Evolutionary conservation across 169 alveolate genomes (phyloP), one percentile per base, ranked within the genome.

Genomic region (Plasmodium malariae): DNA sequence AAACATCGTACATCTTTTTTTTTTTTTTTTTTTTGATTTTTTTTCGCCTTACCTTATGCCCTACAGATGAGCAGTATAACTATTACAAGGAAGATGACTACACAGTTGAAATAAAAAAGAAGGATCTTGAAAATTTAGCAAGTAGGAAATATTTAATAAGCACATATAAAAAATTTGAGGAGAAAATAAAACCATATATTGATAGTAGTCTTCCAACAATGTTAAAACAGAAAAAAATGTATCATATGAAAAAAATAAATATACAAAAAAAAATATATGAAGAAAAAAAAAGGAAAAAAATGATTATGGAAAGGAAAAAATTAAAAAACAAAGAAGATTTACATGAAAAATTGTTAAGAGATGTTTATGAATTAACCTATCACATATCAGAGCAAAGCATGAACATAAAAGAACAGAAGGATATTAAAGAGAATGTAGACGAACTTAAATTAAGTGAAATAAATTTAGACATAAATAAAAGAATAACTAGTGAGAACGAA

Each of bases 191-290:
- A 28, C 92, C 92, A 2, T 86, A 86, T 45, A 86, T 86, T 37
- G 87, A 86, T 40, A 86, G 87, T 55, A 86, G 92, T 32, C 55
- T 86, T n/a, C 92, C 92, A 43, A 51, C 70, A 11, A 86, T 86
- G 92, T n/a, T 86, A 19, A 68, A 62, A 45, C 86, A 86, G 21
- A 70, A 86, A 71, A 86, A 86, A 86, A 37, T 69, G 49, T 36
- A 69, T n/a, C 60, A 62, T 34, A 49, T 69, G 40, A 86, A 71
- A 43, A 86, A 70, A 36, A 48, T 86, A 57, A 86, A 55, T 57
- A 57, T 86, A 14, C 86, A 86, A 21, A 68, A 70, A 45, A 86
- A 86, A 86, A 69, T 86, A 43, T 80, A 80, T 21, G 90, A 80
- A 67, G 90, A 80, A 21, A 80, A 80, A 68, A 80, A 80, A 59